A percentile compares a stretch with the other conserved stretches of the same genome.
phyloP scores from a whole-genome alignment of 2,329 filamentous ascomycete species.

The Fusarium globosum region DNA sequence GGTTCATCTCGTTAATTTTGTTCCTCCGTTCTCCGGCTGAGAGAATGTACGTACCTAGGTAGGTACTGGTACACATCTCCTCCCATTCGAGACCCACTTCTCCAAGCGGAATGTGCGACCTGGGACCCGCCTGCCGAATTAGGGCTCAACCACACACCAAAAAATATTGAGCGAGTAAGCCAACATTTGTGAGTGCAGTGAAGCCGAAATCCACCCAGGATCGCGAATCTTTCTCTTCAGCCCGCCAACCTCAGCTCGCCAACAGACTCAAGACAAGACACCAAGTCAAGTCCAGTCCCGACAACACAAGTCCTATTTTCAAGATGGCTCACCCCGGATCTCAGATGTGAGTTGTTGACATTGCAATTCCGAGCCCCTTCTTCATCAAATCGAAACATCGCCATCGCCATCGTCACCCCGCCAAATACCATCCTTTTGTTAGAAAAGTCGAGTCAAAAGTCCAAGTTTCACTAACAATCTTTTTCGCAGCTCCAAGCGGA shows the following conservation, averaged over 20 bases:
- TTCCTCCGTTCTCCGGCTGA: slow-evolving; percentile 32
- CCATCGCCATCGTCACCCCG: slow-evolving; percentile 15
- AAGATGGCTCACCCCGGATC: slow-evolving; percentile 71
- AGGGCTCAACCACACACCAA: slow-evolving; percentile 51
- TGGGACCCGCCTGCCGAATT: slow-evolving; percentile 36
- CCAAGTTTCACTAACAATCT: slow-evolving; percentile 34
- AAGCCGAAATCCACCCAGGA: slow-evolving; percentile 46
- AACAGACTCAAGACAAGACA: slow-evolving; percentile 43
- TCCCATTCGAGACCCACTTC: background rate
- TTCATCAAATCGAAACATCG: slow-evolving; percentile 2
- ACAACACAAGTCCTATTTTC: slow-evolving; percentile 49
- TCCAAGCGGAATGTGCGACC: slow-evolving; percentile 13
- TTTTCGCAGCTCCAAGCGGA: slow-evolving; percentile 80
- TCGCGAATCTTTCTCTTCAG: slow-evolving; percentile 48
- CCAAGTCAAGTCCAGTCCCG: slow-evolving; percentile 44
- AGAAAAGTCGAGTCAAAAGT: background rate
- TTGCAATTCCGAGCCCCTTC: slow-evolving; percentile 2
- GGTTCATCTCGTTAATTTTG: slow-evolving; percentile 8
- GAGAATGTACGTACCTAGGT: too few species aligned
- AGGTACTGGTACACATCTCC: background rate
- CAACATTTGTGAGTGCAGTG: slow-evolving; percentile 38
- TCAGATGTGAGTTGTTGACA: slow-evolving; percentile 67
- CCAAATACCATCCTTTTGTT: slow-evolving; percentile 7
- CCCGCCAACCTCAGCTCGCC: slow-evolving; percentile 52
- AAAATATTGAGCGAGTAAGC: slow-evolving; percentile 44